phyloP scores from a whole-genome alignment of 768 basidiomycete genomes.

The Auricularia auricula-judae region DNA sequence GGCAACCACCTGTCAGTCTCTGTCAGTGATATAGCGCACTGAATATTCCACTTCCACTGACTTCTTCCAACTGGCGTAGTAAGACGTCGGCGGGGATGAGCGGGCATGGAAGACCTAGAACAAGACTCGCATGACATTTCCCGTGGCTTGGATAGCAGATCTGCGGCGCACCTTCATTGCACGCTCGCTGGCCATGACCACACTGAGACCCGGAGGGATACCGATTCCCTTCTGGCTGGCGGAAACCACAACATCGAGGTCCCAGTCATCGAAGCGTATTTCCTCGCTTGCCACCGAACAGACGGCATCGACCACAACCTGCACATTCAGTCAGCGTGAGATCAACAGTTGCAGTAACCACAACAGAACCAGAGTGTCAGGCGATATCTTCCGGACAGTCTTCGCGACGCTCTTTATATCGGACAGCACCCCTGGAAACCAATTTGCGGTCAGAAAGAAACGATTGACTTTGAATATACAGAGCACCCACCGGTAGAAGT shows the following conservation, averaged over 20 bases:
- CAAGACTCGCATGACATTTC: constrained; percentile 5
- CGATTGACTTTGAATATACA: constrained; percentile 1
- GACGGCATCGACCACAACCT: constrained; percentile 85
- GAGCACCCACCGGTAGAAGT: constrained; percentile 56
- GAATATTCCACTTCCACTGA: constrained; percentile 18
- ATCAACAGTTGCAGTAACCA: constrained; percentile 7
- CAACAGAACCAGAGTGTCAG: constrained; percentile 62
- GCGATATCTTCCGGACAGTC: constrained; percentile 64
- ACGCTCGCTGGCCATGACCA: constrained; percentile 68
- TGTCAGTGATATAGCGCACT: not conserved
- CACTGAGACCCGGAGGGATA: constrained; percentile 84
- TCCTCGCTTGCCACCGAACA: constrained; percentile 95
- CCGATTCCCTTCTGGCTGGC: constrained; percentile 91
- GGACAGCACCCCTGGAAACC: constrained; percentile 62
- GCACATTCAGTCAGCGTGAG: constrained; percentile 1
- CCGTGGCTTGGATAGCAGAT: constrained; percentile 1
- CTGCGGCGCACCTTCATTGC: constrained; percentile 50
- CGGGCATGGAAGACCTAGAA: constrained; percentile 47
- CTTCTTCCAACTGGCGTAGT: constrained; percentile 89
- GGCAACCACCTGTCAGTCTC: constrained; percentile 64
- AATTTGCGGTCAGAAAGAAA: not conserved
- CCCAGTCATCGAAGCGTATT: constrained; percentile 90
- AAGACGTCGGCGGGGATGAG: constrained; percentile 45
- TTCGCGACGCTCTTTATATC: constrained; percentile 67
- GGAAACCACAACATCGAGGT: constrained; percentile 75